These are phyloP conservation scores for Jaapia argillacea DNA, from an alignment of 768 basidiomycete species.

Conservation along the genomic window DNA sequence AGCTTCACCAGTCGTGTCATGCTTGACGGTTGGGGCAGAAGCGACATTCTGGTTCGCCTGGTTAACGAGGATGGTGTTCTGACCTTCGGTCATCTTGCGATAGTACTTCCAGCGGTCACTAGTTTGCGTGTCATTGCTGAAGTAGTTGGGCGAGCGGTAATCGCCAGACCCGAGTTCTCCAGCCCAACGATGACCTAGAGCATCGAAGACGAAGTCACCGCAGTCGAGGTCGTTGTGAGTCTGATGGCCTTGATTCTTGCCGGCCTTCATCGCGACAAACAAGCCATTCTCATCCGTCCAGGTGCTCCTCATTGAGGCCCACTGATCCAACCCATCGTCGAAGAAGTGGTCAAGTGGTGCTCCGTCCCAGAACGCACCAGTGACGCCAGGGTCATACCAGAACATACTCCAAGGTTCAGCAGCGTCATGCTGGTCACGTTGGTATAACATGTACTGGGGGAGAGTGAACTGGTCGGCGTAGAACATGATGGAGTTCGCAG, in stretches of 20 bases:
- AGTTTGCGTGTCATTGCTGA: conserved; percentile 59
- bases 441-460: conserved; percentile 76
- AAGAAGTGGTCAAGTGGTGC: conserved; percentile 79
- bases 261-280: conserved; percentile 86
- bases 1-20: conserved; percentile 37
- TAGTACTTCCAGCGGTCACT: conserved; percentile 85
- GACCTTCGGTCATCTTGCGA: conserved; percentile 93
- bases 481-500: conserved; percentile 81
- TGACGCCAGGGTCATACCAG: conserved; percentile 83
- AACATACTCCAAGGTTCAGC: conserved; percentile 54
- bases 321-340: conserved; percentile 58
- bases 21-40: conserved; percentile 46
- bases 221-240: conserved; percentile 92
- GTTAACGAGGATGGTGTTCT: conserved; percentile 84
- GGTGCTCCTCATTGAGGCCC: conserved; percentile 85
- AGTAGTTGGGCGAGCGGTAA: conserved; percentile 73
- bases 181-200: conserved; percentile 87
- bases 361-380: conserved; percentile 90
- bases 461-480: conserved; percentile 61
- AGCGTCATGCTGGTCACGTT: conserved; percentile 71
- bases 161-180: conserved; percentile 90
- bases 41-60: conserved; percentile 72
- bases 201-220: conserved; percentile 94
- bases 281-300: conserved; percentile 85
- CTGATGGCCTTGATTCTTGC: conserved; percentile 72